Evolutionary conservation across 2,329 filamentous ascomycete genomes (phyloP).

Genomic region (Aspergillus hortae): DNA sequence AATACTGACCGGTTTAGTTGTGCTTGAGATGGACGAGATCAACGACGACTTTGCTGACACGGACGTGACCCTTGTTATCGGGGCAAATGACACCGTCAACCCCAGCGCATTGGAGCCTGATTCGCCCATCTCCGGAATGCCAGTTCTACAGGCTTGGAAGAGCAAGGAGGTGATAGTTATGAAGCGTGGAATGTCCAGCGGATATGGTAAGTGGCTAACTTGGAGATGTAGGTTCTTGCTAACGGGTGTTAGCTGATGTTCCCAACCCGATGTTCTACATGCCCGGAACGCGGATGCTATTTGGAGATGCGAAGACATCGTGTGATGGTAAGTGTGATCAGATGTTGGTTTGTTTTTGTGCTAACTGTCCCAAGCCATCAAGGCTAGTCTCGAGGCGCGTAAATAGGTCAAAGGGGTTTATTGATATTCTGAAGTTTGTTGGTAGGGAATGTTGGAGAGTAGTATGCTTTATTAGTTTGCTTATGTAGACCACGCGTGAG

Average conservation of each 20-base stretch:
- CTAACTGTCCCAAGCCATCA: conserved; percentile 36
- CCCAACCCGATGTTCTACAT: conserved; percentile 93
- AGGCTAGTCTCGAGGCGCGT: conserved; percentile 34
- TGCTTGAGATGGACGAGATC: conserved; percentile 94
- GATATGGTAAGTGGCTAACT: conserved; percentile 62
- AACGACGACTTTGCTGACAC: conserved; percentile 88
- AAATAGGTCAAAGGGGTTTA: conserved; percentile 16
- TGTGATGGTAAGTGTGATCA: conserved; percentile 63
- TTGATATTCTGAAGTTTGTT: neutral
- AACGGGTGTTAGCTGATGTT: conserved; percentile 64
- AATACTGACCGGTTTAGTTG: conserved; percentile 46
- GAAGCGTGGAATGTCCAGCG: conserved; percentile 86
- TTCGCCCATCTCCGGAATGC: conserved; percentile 86
- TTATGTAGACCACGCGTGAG: too few relatives aligned
- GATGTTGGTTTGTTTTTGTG: neutral
- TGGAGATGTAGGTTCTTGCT: conserved; percentile 3
- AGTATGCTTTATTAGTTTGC: too few relatives aligned
- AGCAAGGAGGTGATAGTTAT: conserved; percentile 89
- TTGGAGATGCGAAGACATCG: conserved; percentile 81
- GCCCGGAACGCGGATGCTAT: conserved; percentile 85
- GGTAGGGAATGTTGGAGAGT: neutral
- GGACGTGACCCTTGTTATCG: conserved; percentile 82
- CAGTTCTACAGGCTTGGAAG: conserved; percentile 89
- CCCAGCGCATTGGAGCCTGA: conserved; percentile 82
- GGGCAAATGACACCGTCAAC: conserved; percentile 90